Evolutionary conservation across 108 stramenopile genomes (phyloP).

Genomic region (Cyclostephanos invisitatus): DNA sequence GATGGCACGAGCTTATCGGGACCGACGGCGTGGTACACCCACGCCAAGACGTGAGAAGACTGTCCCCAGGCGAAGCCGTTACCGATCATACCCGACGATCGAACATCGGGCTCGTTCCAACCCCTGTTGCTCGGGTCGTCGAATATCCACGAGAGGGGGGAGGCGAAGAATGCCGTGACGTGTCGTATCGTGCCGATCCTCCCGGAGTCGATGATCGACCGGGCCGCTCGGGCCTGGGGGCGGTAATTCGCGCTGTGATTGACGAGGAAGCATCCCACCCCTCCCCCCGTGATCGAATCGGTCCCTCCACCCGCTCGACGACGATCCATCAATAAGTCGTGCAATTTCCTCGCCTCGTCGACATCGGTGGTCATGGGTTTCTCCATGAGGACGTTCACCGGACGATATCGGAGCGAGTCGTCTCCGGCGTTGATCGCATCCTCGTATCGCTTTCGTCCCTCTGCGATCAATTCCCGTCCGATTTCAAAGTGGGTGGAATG

Average conservation of each 20-base stretch:
- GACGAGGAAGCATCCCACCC: conserved; percentile 50
- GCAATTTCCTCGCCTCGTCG: conserved; percentile 50
- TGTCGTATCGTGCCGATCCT: conserved; percentile 35
- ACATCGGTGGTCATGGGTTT: conserved; percentile 79
- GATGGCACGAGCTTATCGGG: conserved; percentile 43
- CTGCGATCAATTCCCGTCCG: conserved; percentile 40
- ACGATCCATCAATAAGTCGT: conserved; percentile 23
- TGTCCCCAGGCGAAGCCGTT: conserved; percentile 85
- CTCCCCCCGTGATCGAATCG: conserved; percentile 12
- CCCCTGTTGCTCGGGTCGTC: conserved; percentile 42
- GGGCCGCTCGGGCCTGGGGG: conserved; percentile 55
- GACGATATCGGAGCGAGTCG: conserved; percentile 15
- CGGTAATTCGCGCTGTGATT: conserved; percentile 79
- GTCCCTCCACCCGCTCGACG: conserved; percentile 1
- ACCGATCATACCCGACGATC: conserved; percentile 57
- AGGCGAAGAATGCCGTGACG: conserved; percentile 56
- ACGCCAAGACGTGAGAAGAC: conserved; percentile 64
- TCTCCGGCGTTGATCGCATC: conserved; percentile 8
- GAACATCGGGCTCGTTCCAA: conserved; percentile 55
- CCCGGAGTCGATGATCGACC: conserved; percentile 38
- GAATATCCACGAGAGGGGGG: conserved; percentile 64
- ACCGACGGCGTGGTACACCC: conserved; percentile 58
- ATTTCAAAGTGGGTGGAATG: conserved; percentile 68
- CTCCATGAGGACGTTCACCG: conserved; percentile 70
- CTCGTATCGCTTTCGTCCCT: conserved; percentile 41